Evolutionary conservation across 208 protist species (phyloP).

Genomic region (Acanthamoeba triangularis): DNA sequence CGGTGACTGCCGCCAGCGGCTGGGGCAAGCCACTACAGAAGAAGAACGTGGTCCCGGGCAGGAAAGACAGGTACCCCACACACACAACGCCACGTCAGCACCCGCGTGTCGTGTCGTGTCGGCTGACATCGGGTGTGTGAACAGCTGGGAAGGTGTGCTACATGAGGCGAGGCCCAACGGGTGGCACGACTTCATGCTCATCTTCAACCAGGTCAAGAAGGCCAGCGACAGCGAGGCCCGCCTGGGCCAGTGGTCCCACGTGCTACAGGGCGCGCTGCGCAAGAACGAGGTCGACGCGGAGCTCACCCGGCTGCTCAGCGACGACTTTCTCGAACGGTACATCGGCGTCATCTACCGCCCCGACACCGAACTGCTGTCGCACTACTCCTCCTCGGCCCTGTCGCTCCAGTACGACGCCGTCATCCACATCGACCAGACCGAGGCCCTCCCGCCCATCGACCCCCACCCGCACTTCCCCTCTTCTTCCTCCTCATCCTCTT

Average conservation of each 20-base stretch:
- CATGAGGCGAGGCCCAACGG: slow-evolving; percentile 47
- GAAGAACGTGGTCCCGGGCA: slow-evolving; percentile 41
- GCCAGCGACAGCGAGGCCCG: neutral
- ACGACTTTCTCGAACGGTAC: slow-evolving; percentile 53
- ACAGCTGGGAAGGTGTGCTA: slow-evolving; percentile 28
- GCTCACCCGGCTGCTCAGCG: neutral
- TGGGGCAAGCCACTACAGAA: slow-evolving; percentile 73
- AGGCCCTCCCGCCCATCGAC: slow-evolving; percentile 75
- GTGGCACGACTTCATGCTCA: slow-evolving; percentile 32
- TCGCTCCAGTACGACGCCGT: slow-evolving; percentile 77
- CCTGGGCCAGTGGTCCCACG: slow-evolving; percentile 48
- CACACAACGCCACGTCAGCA: neutral
- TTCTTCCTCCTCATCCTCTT: neutral
- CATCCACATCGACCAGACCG: slow-evolving; percentile 75
- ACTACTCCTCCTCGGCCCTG: slow-evolving; percentile 72
- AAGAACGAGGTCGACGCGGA: slow-evolving; percentile 34
- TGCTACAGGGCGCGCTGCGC: neutral
- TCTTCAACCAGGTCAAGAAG: slow-evolving; percentile 20
- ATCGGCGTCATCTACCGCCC: slow-evolving; percentile 68
- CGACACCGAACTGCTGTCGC: slow-evolving; percentile 69
- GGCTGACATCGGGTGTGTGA: neutral
- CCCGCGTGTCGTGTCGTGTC: neutral
- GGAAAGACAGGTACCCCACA: slow-evolving; percentile 34
- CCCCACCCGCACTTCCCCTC: slow-evolving; percentile 34
- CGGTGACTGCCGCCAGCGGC: slow-evolving; percentile 72